phyloP scores from a whole-genome alignment of 768 basidiomycete genomes.

The Agaricus subrufescens region DNA sequence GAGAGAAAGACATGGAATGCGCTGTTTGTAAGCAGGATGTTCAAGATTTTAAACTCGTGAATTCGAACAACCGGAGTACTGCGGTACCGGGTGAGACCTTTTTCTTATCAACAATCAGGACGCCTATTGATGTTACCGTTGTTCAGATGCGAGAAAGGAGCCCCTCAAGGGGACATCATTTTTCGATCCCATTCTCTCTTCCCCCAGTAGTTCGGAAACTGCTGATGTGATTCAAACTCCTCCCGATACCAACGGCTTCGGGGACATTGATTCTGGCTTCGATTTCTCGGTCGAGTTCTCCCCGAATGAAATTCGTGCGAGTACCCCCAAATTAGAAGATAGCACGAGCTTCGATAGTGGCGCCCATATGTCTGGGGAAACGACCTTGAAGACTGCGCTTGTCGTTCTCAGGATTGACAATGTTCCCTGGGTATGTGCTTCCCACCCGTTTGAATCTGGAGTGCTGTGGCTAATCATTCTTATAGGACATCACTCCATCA shows the following conservation, averaged over 20 bases:
- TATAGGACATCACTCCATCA: conserved; percentile 78
- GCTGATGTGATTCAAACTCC: conserved; percentile 9
- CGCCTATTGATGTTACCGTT: neutral
- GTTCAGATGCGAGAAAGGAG: neutral
- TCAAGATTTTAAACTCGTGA: conserved; percentile 56
- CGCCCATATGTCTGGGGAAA: conserved; percentile 11
- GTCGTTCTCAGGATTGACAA: conserved; percentile 82
- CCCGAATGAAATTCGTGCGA: conserved; percentile 31
- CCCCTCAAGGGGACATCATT: conserved; percentile 18
- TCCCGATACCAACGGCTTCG: conserved; percentile 10
- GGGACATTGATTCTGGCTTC: conserved; percentile 33
- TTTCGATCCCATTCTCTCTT: conserved; percentile 31
- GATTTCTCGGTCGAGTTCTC: conserved; percentile 11
- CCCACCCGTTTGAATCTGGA: neutral
- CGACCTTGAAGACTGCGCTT: conserved; percentile 29
- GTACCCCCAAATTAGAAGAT: conserved; percentile 37
- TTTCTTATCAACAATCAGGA: neutral
- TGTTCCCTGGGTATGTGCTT: conserved; percentile 42
- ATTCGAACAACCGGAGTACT: conserved; percentile 1
- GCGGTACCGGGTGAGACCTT: neutral
- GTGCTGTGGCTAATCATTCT: neutral
- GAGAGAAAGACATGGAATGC: conserved; percentile 85
- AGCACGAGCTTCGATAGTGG: conserved; percentile 13
- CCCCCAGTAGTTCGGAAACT: conserved; percentile 21
- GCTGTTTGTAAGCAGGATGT: conserved; percentile 73